Base-by-base conservation (phyloP, 2,329 filamentous ascomycete species). In the Colletotrichum sp. region DNA sequence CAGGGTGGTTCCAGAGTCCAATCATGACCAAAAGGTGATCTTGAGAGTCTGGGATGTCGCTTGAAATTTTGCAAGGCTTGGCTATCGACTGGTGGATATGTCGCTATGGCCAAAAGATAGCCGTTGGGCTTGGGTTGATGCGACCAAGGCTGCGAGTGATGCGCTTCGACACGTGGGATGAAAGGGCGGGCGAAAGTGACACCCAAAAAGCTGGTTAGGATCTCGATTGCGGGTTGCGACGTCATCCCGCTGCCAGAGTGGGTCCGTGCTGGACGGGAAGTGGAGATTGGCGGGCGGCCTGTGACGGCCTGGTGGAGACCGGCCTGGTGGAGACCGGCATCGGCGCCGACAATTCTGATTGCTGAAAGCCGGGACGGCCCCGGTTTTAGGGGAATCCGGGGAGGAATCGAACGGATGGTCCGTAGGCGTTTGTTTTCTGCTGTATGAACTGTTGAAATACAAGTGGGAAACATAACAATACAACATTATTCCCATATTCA, bases 141-240 rank as follows among this genome's bases (percentile, higher is more conserved):
- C 60, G 22, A 34, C 22, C 22, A n/a, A 66, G 59, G 11, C 28
- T 32, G 25, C 25, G 25, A 71, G 28, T 61, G 55, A 60, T 52
- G 61, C 22, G 69, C 48, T 27, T 28, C 30, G 12, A 61, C 36
- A 73, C 60, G 64, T 57, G 64, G 64, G 36, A 63, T 57, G 61
- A n/a, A 64, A 71, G 52, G 8, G 30, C n/a, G 39, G 30, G 72
- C 16, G 27, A 30, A 12, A 2, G 22, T 25, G 52, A 72, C 60
- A 63, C 48, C 68, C 55, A 61, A 27, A 63, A 34, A 66, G 25
- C 55, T n/a, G 73, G 69, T 48, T 32, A 60, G 72, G 70, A 75
- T 75, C 73, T 68, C 64, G 73, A 75, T 75, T 75, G 63, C 70
- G 73, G 70, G 59, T 30, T 64, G 27, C 73, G 73, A 75, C 73